phyloP scores from a whole-genome alignment of 2,329 filamentous ascomycete species.

The Aspergillus texensis region DNA sequence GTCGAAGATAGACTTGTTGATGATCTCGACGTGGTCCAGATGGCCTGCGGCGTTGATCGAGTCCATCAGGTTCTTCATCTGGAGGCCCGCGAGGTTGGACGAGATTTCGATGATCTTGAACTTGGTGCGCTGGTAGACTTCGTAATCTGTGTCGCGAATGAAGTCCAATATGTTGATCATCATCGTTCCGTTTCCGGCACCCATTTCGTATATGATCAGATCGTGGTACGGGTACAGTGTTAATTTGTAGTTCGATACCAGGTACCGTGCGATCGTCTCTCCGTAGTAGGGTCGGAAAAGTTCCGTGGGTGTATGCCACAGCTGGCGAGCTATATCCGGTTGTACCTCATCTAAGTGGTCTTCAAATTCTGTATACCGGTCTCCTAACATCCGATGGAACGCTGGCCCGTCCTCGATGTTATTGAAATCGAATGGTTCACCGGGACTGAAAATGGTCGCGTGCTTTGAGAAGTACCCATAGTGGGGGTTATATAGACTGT shows the following conservation, averaged over 20 bases:
- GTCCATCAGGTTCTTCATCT: slow-evolving; percentile 69
- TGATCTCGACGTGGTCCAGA: slow-evolving; percentile 83
- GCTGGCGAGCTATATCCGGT: slow-evolving; percentile 76
- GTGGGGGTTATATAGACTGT: slow-evolving; percentile 89
- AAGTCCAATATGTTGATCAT: slow-evolving; percentile 99
- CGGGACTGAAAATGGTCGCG: slow-evolving; percentile 92
- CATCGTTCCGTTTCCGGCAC: slow-evolving; percentile 92
- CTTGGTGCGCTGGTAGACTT: slow-evolving; percentile 90
- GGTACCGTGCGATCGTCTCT: slow-evolving; percentile 93
- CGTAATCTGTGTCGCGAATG: slow-evolving; percentile 83
- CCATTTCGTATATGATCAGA: slow-evolving; percentile 98
- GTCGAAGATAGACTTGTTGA: slow-evolving; percentile 93
- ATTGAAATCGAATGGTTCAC: slow-evolving; percentile 87
- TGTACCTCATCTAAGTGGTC: slow-evolving; percentile 76
- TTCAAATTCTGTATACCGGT: slow-evolving; percentile 87
- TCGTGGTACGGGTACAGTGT: slow-evolving; percentile 94
- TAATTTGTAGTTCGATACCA: slow-evolving; percentile 94
- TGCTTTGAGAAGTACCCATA: slow-evolving; percentile 98
- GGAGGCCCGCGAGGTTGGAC: slow-evolving; percentile 73
- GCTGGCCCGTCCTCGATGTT: slow-evolving; percentile 78
- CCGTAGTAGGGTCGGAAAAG: slow-evolving; percentile 96
- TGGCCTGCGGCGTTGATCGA: slow-evolving; percentile 74
- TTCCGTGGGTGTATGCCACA: slow-evolving; percentile 98
- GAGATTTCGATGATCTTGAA: slow-evolving; percentile 98
- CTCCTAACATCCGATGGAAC: slow-evolving; percentile 75